Evolutionary conservation across 1,284 basidiomycete genomes (phyloP), one percentile per base, ranked within the genome.

Genomic region (Sphaerobolus stellatus): DNA sequence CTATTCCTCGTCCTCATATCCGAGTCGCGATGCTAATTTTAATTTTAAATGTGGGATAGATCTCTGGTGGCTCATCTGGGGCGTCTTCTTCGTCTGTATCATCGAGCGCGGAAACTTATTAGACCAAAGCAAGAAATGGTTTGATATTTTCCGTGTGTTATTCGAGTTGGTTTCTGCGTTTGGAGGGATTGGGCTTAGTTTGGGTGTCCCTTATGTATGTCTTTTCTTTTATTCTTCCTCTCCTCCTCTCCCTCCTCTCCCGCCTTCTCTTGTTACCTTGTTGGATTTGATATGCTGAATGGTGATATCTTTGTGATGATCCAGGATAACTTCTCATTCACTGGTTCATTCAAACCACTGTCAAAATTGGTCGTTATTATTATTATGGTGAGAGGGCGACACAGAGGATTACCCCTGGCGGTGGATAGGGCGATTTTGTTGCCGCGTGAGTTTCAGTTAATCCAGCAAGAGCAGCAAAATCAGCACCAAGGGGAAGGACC

Each of bases 321-420:
- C 13, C 58, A 83, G 72, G 78, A 78, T 55, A 83, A 82, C 59
- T 84, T 76, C 59, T 85, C 86, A 0, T 79, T 90, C 45, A 76
- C 77, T 4, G 89, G 89, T 2, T 75, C 81, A 0, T 80, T 90
- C 68, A 71, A 77, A 13, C 80, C 80, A 0, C 70, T 91, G 3
- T 89, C 87, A 1, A 93, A 91, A 66, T 68, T 92, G 18, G 80
- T 92, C 20, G 68, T 91, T n/a, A 81, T 81, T 47, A 72, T 78
- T 9, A 84, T 92, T 51, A 92, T 92, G 90, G 80, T 80, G 40
- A 79, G 89, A 60, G 90, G 89, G 0, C 74, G 88, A 13, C 90
- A 92, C 67, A 77, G 90, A 58, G 88, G 88, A 4, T 66, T 89
- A 2, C 84, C 84, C 28, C 81, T 85, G 14, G 86, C 88, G 5